phyloP scores from a whole-genome alignment of 2,329 filamentous ascomycete genomes.

The Pyrenophora seminiperda region DNA sequence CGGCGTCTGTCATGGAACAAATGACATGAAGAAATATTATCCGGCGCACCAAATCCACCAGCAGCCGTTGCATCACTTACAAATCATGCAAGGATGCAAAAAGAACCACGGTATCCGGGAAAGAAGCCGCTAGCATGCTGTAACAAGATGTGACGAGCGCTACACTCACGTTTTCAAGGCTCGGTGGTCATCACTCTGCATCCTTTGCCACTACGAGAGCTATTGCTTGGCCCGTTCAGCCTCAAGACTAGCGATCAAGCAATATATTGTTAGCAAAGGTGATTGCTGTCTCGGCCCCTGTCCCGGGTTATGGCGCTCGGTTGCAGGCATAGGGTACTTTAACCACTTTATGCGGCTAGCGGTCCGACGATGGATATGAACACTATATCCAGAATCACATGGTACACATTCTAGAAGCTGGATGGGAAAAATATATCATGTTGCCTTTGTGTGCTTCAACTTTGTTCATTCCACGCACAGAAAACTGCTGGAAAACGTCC shows the following conservation, averaged over 20 bases:
- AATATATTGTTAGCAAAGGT: conserved; percentile 16
- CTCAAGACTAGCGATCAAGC: conserved; percentile 7
- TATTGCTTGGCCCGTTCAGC: not conserved
- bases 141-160: not conserved
- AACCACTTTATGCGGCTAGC: conserved; percentile 33
- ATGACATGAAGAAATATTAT: not conserved
- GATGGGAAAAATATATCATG: conserved; percentile 5
- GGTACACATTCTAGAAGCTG: conserved; percentile 13
- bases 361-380: conserved; percentile 34
- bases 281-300: conserved; percentile 9
- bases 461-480: not conserved
- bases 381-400: conserved; percentile 28
- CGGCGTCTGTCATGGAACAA: not conserved
- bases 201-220: not conserved
- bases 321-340: conserved; percentile 18
- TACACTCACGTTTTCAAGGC: conserved; percentile 4
- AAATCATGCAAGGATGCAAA: too few relatives aligned
- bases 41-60: too few relatives aligned
- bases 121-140: not conserved
- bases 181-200: conserved; percentile 3
- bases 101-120: too few relatives aligned
- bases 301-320: conserved; percentile 11
- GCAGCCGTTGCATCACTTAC: too few relatives aligned
- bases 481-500: not conserved
- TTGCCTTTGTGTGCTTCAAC: not conserved